A percentile compares a stretch with the other conserved stretches of the same genome.
These are phyloP conservation scores for Malus orientalis DNA, from an alignment of 306 rosid genomes.

Conservation along the genomic window DNA sequence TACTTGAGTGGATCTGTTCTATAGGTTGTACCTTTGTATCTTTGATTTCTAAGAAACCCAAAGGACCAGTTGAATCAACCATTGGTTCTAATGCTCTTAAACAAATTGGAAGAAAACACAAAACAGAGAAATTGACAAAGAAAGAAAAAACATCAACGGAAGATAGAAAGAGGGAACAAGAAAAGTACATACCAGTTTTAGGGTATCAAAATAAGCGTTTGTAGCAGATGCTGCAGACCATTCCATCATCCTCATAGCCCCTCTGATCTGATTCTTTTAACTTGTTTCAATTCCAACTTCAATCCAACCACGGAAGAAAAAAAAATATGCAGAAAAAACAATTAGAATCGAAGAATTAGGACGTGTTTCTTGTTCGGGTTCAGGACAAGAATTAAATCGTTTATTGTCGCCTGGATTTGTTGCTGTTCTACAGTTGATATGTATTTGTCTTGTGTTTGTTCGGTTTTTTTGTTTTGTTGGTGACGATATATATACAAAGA, in stretches of 20 bases:
- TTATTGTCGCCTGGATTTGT: neutral
- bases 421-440: neutral
- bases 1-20: no score
- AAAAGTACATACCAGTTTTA: slow-evolving; percentile 29
- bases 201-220: slow-evolving; percentile 55
- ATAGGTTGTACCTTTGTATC: no score
- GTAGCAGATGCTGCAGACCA: slow-evolving; percentile 57
- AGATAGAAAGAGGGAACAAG: neutral
- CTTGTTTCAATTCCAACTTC: neutral
- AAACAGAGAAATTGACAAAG: neutral
- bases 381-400: neutral
- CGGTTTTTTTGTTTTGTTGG: neutral
- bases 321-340: neutral
- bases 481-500: neutral
- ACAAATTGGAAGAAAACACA: no score
- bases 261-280: neutral
- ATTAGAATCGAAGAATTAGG: neutral
- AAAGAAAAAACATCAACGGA: neutral
- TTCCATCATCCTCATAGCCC: slow-evolving; percentile 24
- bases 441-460: neutral
- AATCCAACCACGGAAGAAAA: neutral
- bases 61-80: neutral
- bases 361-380: neutral
- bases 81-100: neutral
- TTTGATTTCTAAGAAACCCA: neutral